phyloP scores from a whole-genome alignment of 2,329 filamentous ascomycete genomes.

The Endoconidiophora laricicola region DNA sequence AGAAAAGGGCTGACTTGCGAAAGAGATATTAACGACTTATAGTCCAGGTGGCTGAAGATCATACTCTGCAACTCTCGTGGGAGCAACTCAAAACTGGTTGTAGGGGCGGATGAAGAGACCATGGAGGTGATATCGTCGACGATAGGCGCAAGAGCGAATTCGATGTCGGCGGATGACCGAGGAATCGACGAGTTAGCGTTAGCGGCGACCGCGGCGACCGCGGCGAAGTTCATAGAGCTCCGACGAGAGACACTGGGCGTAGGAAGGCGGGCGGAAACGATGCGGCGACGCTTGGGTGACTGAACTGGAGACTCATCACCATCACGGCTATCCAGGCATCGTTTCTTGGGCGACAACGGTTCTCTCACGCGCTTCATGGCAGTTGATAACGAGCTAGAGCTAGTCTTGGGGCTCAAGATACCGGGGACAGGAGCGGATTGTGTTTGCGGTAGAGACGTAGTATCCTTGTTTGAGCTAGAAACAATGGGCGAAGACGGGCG shows the following conservation, averaged over 20 bases:
- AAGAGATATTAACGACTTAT: slow-evolving; percentile 25
- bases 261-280: slow-evolving; percentile 8
- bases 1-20: slow-evolving; percentile 23
- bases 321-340: slow-evolving; percentile 2
- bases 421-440: neutral
- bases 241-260: slow-evolving; percentile 11
- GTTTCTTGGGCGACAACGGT: slow-evolving; percentile 1
- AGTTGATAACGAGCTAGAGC: slow-evolving; percentile 2
- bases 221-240: slow-evolving; percentile 10
- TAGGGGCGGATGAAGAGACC: neutral
- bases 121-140: neutral
- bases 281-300: slow-evolving; percentile 8
- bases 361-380: slow-evolving; percentile 1
- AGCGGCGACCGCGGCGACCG: neutral
- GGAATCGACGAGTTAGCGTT: slow-evolving; percentile 7
- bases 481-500: slow-evolving; percentile 4
- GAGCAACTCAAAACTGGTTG: slow-evolving; percentile 19
- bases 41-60: slow-evolving; percentile 23
- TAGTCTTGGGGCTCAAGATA: slow-evolving; percentile 8
- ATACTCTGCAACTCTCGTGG: slow-evolving; percentile 21
- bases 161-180: slow-evolving; percentile 9
- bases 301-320: slow-evolving; percentile 4
- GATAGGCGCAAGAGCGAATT: slow-evolving; percentile 9
- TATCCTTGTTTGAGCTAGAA: neutral
- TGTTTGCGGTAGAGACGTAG: neutral